These are phyloP conservation scores for Sclerospora graminicola DNA, from an alignment of 352 stramenopile genomes.

Conservation along the genomic window DNA sequence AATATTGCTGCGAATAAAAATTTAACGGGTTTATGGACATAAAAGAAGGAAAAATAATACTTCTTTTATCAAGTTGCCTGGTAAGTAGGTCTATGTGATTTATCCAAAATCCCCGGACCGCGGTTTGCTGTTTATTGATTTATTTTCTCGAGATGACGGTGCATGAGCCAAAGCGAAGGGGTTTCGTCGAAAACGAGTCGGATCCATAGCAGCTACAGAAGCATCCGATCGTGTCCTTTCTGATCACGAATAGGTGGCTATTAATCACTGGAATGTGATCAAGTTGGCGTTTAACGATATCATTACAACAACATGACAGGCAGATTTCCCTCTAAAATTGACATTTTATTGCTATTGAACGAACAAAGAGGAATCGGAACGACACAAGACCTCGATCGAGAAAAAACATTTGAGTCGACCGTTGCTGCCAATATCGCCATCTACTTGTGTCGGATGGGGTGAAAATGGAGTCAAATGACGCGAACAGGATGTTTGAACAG, in stretches of 20 bases:
- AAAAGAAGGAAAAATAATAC: conserved; percentile 32
- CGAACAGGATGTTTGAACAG: conserved; percentile 47
- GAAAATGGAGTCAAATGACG: conserved; percentile 37
- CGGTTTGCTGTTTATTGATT: conserved; percentile 66
- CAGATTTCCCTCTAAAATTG: conserved; percentile 55
- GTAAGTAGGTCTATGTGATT: conserved; percentile 30
- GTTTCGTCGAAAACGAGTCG: conserved; percentile 54
- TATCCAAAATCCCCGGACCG: conserved; percentile 37
- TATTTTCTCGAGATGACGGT: conserved; percentile 62
- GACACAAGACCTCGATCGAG: conserved; percentile 6
- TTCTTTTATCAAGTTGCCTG: conserved; percentile 18
- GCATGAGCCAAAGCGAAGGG: conserved; percentile 60
- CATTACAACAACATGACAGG: conserved; percentile 49
- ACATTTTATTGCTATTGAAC: conserved; percentile 41
- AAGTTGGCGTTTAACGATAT: conserved; percentile 51
- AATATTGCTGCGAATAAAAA: conserved; percentile 9
- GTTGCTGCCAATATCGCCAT: conserved; percentile 28
- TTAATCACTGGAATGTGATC: conserved; percentile 51
- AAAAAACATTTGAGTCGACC: conserved; percentile 14
- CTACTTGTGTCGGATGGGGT: conserved; percentile 27
- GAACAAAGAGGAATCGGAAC: conserved; percentile 13
- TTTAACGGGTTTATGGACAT: conserved; percentile 29
- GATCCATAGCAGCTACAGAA: conserved; percentile 41
- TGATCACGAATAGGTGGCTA: conserved; percentile 52
- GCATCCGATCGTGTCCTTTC: conserved; percentile 39